Evolutionary conservation across 148 eudicot genomes (phyloP), one percentile per base, ranked within the genome.

Genomic region (Heliamphora exappendiculata): DNA sequence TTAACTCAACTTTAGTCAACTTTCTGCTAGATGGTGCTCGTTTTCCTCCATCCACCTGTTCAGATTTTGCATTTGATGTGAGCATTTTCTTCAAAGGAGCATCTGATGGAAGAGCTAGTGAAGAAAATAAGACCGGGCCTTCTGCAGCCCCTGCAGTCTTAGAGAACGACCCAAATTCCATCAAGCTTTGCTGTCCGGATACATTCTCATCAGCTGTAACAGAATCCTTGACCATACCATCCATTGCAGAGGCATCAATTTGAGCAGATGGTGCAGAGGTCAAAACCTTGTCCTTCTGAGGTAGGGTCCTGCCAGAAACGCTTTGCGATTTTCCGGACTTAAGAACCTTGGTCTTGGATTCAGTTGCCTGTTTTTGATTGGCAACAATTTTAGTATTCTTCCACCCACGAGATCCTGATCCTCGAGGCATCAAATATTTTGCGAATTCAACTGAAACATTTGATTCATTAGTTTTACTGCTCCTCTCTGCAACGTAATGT

Each of bases 331-430:
- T 89, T 70, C 94, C 88, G 39, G 91, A 76, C 76, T 80, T 86
- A 37, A 72, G 82, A 83, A 74, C 80, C 76, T 79, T 88, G 22
- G 84, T 59, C 80, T 76, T 89, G 7, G 87, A 54, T 62, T 83
- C 90, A 83, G 80, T 78, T 29, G 82, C 75, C 81, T 87, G 91
- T 73, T 83, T 92, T 75, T 86, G 94, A 90, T 84, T 95, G 51
- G 79, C 22, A 76, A 80, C 87, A 74, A 47, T 70, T 84, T 84
- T 89, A 59, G 89, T 79, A 84, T 70, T 82, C 80, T 76, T 90
- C 83, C 82, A 86, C 67, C 87, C 89, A 28, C 88, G 86, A 34
- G 93, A 47, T 49, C 89, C 88, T 50, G 95, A 50, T 82, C 82
- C 83, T 74, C 83, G 92, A 76, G 97, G 90, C 82, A 80, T 79